Evolutionary conservation across 495 filamentous ascomycete species (phyloP), one percentile per base, ranked within the genome.

Genomic region (Trichoderma gamsii): DNA sequence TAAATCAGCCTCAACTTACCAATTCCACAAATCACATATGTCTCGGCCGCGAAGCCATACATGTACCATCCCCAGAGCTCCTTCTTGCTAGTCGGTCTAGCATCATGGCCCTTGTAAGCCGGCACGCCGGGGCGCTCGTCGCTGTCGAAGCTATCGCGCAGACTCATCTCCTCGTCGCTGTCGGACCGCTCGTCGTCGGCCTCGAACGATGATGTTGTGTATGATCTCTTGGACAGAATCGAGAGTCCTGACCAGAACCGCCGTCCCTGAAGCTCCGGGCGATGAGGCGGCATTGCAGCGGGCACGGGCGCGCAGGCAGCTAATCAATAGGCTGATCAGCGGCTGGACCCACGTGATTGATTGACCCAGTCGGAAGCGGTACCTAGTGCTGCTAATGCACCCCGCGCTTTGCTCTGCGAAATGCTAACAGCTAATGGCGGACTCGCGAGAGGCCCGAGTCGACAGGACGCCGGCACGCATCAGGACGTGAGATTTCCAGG

Each of bases 21-120:
- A 66, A 83, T 83, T 87, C 93, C 94, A 76, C 95, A 99, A 49
- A 99, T 90, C 15, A 96, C 91, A 74, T 97, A 99, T 52, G 97
- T 93, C 78, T 99, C 95, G n/a, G 94, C 92, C 23, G 95, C 95
- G 85, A 93, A 99, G 61, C 89, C 91, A 82, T 99, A 98, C 70
- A 90, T 90, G 77, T 97, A 98, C 92, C 94, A 99, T 67, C 95
- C 95, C 13, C 85, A 84, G 41, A 97, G 85, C 81, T 99, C 95
- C 75, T 90, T 93, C 70, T 79, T 81, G 74, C 92, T 97, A 11
- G 95, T 99, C 44, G 87, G 83, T 18, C 95, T 87, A 41, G 89
- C 92, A 77, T 99, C 95, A 77, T 98, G 92, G 44, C 89, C 92
- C 11, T 83, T 82, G 75, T 93, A 97, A 21, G 77, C 74, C 43